phyloP scores from a whole-genome alignment of 2,329 filamentous ascomycete species.

The Cadophora luteo-olivacea region DNA sequence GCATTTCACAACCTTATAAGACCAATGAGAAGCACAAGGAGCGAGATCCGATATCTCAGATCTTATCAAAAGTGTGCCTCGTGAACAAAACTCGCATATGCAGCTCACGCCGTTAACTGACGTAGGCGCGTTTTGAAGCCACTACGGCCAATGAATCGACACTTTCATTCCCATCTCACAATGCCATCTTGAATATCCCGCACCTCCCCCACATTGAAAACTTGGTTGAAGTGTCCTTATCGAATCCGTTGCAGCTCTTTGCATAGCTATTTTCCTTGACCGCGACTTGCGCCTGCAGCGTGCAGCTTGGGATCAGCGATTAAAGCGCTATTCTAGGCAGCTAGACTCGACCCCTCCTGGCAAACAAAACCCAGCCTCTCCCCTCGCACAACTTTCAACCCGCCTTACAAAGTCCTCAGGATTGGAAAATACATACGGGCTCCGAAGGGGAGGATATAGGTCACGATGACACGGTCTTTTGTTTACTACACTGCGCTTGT shows the following conservation, averaged over 20 bases:
- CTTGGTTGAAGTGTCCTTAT: background rate
- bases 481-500: constrained; percentile 51
- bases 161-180: constrained; percentile 9
- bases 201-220: background rate
- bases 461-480: constrained; percentile 51
- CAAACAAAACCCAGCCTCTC: constrained; percentile 12
- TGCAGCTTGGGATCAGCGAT: background rate
- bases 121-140: constrained; percentile 16
- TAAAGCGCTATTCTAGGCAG: constrained; percentile 19
- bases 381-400: constrained; percentile 1
- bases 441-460: constrained; percentile 23
- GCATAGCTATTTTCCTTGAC: constrained; percentile 12
- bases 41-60: constrained; percentile 22
- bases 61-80: constrained; percentile 30
- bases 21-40: constrained; percentile 26
- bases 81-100: constrained; percentile 29
- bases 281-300: constrained; percentile 24
- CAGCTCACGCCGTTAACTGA: constrained; percentile 19
- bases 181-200: constrained; percentile 15
- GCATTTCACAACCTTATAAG: background rate
- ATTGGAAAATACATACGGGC: constrained; percentile 25
- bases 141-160: constrained; percentile 17
- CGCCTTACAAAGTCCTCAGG: constrained; percentile 4
- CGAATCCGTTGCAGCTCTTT: background rate
- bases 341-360: constrained; percentile 19